These are phyloP conservation scores for Phytophthora sp. DNA, from an alignment of 352 stramenopile genomes.

Conservation along the genomic window DNA sequence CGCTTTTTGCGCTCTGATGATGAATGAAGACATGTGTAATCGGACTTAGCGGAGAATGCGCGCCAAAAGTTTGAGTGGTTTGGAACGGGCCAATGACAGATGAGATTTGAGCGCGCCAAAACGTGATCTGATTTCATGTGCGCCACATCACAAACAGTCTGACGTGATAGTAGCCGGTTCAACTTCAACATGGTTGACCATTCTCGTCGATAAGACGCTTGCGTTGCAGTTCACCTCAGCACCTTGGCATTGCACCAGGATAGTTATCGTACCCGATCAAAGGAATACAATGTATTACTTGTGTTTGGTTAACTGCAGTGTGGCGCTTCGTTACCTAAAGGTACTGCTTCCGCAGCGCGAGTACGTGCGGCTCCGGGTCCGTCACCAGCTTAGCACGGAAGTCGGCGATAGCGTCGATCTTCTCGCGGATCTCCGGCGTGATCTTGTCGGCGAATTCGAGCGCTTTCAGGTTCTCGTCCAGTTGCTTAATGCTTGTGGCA, in stretches of 20 bases:
- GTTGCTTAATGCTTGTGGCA: slow-evolving; percentile 59
- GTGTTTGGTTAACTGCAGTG: too few relatives aligned
- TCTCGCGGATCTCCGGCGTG: slow-evolving; percentile 54
- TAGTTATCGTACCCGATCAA: too few relatives aligned
- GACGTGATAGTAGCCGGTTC: neutral
- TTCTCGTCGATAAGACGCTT: slow-evolving; percentile 8
- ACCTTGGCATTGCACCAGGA: neutral
- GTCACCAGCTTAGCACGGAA: slow-evolving; percentile 41
- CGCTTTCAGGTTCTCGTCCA: slow-evolving; percentile 72
- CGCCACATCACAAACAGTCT: slow-evolving; percentile 1
- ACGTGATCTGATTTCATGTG: slow-evolving; percentile 15
- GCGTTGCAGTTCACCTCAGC: neutral
- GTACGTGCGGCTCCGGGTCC: slow-evolving; percentile 26
- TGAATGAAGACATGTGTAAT: neutral
- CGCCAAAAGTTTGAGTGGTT: slow-evolving; percentile 38
- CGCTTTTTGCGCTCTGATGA: slow-evolving; percentile 20
- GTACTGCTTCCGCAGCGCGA: slow-evolving; percentile 29
- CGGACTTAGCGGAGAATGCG: slow-evolving; percentile 35
- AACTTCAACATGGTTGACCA: slow-evolving; percentile 10
- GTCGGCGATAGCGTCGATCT: slow-evolving; percentile 57
- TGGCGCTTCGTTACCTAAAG: too few relatives aligned
- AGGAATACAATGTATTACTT: too few relatives aligned
- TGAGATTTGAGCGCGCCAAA: slow-evolving; percentile 35
- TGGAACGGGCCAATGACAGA: slow-evolving; percentile 18
- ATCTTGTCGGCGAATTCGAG: slow-evolving; percentile 53